Evolutionary conservation across 148 eudicot genomes (phyloP).

Genomic region (Vaccinium myrtillus): DNA sequence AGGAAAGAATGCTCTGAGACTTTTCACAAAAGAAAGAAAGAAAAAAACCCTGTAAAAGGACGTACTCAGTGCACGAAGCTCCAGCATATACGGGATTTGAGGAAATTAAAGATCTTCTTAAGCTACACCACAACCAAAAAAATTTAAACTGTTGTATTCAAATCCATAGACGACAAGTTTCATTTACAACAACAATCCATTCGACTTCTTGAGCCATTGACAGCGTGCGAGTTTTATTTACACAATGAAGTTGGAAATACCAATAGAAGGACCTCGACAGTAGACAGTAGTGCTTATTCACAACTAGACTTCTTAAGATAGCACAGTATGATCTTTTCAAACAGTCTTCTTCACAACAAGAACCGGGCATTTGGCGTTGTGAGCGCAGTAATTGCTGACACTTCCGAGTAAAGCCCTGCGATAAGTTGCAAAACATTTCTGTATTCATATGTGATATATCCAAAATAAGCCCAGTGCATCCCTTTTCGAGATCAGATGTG

Average conservation of each 20-base stretch:
- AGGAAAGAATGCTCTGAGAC: not conserved
- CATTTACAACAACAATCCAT: not conserved
- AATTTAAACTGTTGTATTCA: no score
- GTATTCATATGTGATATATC: not conserved
- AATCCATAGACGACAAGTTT: not conserved
- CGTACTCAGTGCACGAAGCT: no score
- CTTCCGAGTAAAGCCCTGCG: conserved; percentile 54
- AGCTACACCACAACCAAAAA: no score
- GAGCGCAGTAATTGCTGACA: conserved; percentile 57
- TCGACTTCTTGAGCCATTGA: not conserved
- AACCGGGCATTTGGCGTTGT: conserved; percentile 54
- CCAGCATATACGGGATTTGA: no score
- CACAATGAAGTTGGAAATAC: not conserved
- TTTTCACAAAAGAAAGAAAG: not conserved
- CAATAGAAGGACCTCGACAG: not conserved
- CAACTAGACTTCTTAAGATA: not conserved
- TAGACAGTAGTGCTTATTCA: not conserved
- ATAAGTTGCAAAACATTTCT: conserved; percentile 8
- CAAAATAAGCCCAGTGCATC: not conserved
- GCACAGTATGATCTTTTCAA: not conserved
- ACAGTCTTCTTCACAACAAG: conserved; percentile 41
- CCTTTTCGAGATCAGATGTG: not conserved
- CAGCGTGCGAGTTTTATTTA: not conserved
- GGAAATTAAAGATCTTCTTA: no score
- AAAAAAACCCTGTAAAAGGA: not conserved